Evolutionary conservation across 2,329 filamentous ascomycete genomes (phyloP), one percentile per base, ranked within the genome.

Genomic region (Zymoseptoria tritici): DNA sequence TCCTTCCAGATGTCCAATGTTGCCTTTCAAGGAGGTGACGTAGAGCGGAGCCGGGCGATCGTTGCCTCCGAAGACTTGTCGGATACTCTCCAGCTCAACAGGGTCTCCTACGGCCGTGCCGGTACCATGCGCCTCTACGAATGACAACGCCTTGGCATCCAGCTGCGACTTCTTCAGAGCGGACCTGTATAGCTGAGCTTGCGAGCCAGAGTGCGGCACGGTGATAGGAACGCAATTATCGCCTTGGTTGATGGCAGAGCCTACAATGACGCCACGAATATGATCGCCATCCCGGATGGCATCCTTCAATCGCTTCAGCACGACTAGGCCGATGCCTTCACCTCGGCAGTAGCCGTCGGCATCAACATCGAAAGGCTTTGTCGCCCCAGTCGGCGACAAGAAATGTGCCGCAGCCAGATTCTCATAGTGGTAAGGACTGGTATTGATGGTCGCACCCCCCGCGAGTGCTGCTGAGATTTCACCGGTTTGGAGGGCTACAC

Each of bases 311-410:
- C 67, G 60, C 61, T 74, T 74, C 36, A 72, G 53, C 9, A 71
- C 56, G n/a, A 71, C 59, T 2, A 63, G 31, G 2, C 57, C 68
- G 2, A 68, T 57, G 16, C 61, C 68, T 16, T 71, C 70, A 21
- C 60, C 70, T 21, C 70, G 67, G 68, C 2, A 85, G 63, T 65
- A 65, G 4, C 61, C 63, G 36, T 65, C 59, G 13, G 1, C 69
- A 70, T 24, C 22, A 26, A 50, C 63, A 52, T 62, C 59, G 52
- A 74, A 75, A 8, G 69, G 69, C 54, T 81, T 80, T 62, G 81
- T 83, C 9, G 76, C 70, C 0, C 80, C 78, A 1, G 74, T 78
- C 0, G 72, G 71, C 16, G 74, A 78, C 0, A 81, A 65, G 57
- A 81, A 79, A 2, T 69, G 68, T 0, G 72, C 78, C 0, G 66